Conservation (phyloP, 257 asterid genomes). For the Vinca minor region DNA sequence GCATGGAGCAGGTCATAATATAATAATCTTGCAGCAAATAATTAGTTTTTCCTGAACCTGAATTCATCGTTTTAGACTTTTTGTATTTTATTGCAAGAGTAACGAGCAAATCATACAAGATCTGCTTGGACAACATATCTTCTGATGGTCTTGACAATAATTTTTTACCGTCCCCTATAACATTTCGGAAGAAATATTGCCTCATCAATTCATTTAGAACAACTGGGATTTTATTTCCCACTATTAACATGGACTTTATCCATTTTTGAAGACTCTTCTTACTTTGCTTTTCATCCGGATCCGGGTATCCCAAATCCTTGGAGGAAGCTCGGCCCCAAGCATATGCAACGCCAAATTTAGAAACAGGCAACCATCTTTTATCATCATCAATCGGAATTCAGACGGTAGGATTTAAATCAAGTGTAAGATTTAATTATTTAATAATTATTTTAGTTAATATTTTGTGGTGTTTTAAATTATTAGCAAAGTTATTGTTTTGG, state of each 20-base stretch:
- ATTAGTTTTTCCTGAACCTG: not conserved
- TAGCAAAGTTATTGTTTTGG: too few relatives aligned
- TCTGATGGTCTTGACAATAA: not conserved
- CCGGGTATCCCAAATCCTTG: constrained; percentile 9
- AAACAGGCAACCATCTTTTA: constrained; percentile 19
- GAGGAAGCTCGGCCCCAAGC: constrained; percentile 19
- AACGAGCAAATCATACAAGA: not conserved
- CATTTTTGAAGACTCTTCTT: not conserved
- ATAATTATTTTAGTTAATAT: too few relatives aligned
- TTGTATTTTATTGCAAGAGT: not conserved
- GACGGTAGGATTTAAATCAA: too few relatives aligned
- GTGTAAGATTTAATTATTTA: too few relatives aligned
- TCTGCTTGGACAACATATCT: not conserved
- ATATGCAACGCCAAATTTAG: constrained; percentile 13
- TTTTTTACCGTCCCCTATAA: not conserved
- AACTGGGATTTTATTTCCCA: not conserved
- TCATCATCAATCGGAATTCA: constrained; percentile 21
- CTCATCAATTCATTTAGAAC: not conserved
- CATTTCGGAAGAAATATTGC: not conserved
- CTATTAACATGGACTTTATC: not conserved
- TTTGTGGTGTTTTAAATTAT: too few relatives aligned
- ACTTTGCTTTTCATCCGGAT: not conserved
- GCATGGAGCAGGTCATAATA: constrained; percentile 24
- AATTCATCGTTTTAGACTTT: not conserved
- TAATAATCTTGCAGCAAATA: not conserved